Evolutionary conservation across 805 yeast species (phyloP).

Genomic region (Millerozyma miso): DNA sequence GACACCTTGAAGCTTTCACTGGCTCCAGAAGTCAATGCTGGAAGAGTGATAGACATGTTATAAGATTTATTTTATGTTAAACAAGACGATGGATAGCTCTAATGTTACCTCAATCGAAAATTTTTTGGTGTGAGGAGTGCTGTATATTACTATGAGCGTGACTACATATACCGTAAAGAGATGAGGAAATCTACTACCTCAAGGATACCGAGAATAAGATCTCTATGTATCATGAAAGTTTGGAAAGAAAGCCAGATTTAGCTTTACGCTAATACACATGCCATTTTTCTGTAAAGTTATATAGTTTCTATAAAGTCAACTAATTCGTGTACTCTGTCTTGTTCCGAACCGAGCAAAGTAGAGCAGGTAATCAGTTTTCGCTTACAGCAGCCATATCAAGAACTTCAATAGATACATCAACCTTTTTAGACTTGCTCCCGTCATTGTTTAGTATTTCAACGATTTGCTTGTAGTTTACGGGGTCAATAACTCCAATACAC

Average conservation of each 20-base stretch:
- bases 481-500: slow-evolving; percentile 70
- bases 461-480: slow-evolving; percentile 71
- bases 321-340: background rate
- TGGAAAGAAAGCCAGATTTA: too few relatives aligned
- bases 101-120: slow-evolving; percentile 5
- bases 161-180: background rate
- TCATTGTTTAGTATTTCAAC: slow-evolving; percentile 56
- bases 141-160: slow-evolving; percentile 3
- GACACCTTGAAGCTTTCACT: slow-evolving; percentile 49
- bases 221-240: too few relatives aligned
- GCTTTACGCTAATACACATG: too few relatives aligned
- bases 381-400: slow-evolving; percentile 85
- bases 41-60: slow-evolving; percentile 42
- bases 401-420: slow-evolving; percentile 72
- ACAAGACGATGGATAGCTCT: background rate
- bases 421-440: slow-evolving; percentile 39
- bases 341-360: background rate
- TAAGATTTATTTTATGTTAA: background rate
- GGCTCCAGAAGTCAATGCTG: slow-evolving; percentile 43
- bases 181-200: too few relatives aligned
- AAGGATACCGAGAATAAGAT: too few relatives aligned
- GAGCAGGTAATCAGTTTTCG: slow-evolving; percentile 26
- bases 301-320: background rate
- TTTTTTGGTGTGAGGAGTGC: slow-evolving; percentile 9
- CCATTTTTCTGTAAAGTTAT: too few relatives aligned